These are phyloP conservation scores for Physcomitrellopsis africana DNA, from an alignment of 225 moss, liverwort and hornwort species.

Conservation along the genomic window DNA sequence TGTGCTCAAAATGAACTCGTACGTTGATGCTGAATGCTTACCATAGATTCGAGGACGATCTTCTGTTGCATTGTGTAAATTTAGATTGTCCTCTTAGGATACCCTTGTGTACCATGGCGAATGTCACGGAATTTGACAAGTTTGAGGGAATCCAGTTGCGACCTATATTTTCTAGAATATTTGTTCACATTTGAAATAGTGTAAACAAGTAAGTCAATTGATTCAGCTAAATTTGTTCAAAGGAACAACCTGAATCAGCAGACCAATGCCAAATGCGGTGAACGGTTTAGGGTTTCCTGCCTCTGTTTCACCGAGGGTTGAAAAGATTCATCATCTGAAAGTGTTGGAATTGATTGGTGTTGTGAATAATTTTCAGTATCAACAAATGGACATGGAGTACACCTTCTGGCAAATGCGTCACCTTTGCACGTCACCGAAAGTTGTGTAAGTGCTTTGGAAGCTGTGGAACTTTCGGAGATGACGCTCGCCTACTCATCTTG, in stretches of 20 bases:
- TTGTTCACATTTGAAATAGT: constrained; percentile 10
- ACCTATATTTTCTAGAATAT: neutral
- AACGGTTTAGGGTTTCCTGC: constrained; percentile 11
- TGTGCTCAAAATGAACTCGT: neutral
- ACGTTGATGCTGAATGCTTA: neutral
- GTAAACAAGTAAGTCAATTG: neutral
- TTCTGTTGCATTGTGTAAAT: constrained; percentile 10
- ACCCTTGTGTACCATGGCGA: neutral
- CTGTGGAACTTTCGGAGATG: neutral
- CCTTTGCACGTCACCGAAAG: constrained; percentile 84
- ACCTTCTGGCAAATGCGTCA: constrained; percentile 92
- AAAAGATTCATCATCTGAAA: constrained; percentile 8
- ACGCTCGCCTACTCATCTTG: neutral
- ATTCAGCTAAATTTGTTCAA: constrained; percentile 17
- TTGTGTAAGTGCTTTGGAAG: constrained; percentile 65
- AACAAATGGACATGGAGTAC: constrained; percentile 91
- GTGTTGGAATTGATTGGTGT: constrained; percentile 36
- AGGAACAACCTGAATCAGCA: constrained; percentile 12
- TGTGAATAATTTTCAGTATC: constrained; percentile 61
- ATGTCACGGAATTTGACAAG: neutral
- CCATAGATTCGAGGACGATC: neutral
- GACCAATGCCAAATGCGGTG: constrained; percentile 8
- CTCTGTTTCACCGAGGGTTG: constrained; percentile 19
- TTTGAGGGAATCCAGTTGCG: neutral
- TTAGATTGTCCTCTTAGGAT: constrained; percentile 20